phyloP scores from a whole-genome alignment of 495 filamentous ascomycete genomes.

The Evansstolkia leycettana region DNA sequence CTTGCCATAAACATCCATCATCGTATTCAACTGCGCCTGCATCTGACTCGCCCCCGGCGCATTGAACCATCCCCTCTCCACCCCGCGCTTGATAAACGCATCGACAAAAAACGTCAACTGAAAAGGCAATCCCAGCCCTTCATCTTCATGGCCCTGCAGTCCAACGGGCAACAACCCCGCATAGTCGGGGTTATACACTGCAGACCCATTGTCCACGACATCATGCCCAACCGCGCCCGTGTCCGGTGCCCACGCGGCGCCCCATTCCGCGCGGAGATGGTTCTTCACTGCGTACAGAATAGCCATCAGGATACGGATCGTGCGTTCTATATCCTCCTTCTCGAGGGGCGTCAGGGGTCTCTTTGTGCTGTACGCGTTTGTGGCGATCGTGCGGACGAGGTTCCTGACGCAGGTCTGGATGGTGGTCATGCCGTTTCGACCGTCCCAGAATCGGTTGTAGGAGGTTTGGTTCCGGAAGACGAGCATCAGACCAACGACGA shows the following conservation, averaged over 20 bases:
- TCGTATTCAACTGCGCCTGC: slow-evolving; percentile 46
- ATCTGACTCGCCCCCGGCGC: slow-evolving; percentile 50
- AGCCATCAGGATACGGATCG: slow-evolving; percentile 49
- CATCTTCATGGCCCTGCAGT: slow-evolving; percentile 47
- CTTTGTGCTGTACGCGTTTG: slow-evolving; percentile 22
- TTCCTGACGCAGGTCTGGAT: slow-evolving; percentile 52
- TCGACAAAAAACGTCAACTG: slow-evolving; percentile 60
- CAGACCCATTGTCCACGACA: slow-evolving; percentile 29
- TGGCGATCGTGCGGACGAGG: slow-evolving; percentile 46
- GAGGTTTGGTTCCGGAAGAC: slow-evolving; percentile 65
- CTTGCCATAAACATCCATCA: slow-evolving; percentile 53
- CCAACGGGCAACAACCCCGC: slow-evolving; percentile 45
- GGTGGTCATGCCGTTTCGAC: slow-evolving; percentile 45
- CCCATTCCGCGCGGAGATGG: slow-evolving; percentile 63
- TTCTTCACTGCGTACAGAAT: slow-evolving; percentile 69
- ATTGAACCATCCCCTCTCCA: slow-evolving; percentile 46
- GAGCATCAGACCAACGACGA: slow-evolving; percentile 71
- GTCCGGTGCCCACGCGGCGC: slow-evolving; percentile 32
- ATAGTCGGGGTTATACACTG: slow-evolving; percentile 46
- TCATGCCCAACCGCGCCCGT: slow-evolving; percentile 25
- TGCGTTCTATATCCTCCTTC: slow-evolving; percentile 46
- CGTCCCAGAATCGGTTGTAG: slow-evolving; percentile 65
- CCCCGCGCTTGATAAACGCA: slow-evolving; percentile 50
- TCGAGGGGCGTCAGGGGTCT: slow-evolving; percentile 26
- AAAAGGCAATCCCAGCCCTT: slow-evolving; percentile 52